Evolutionary conservation across 1,139 yeast genomes (phyloP).

Genomic region (Citeromyces hawaiiensis): DNA sequence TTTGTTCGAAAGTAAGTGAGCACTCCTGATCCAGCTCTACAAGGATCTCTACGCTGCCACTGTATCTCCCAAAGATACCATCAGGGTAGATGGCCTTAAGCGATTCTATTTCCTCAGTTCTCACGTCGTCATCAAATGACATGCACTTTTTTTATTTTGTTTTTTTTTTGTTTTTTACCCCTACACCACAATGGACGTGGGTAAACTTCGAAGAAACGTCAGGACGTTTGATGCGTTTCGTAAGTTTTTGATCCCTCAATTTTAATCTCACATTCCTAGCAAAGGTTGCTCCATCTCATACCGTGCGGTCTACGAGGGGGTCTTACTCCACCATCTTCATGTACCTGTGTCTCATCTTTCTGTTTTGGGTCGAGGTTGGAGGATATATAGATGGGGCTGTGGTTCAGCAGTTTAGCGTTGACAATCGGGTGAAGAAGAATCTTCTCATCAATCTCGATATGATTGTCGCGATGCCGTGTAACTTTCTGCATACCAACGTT

Average conservation of each 20-base stretch:
- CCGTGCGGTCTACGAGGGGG: conserved; percentile 64
- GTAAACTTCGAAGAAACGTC: conserved; percentile 10
- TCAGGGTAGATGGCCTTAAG: conserved; percentile 39
- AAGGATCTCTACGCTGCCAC: conserved; percentile 20
- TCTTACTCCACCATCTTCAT: conserved; percentile 64
- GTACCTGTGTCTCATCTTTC: conserved; percentile 42
- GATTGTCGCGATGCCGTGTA: conserved; percentile 78
- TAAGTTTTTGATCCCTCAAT: conserved; percentile 18
- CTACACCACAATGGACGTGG: not conserved
- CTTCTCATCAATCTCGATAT: conserved; percentile 68
- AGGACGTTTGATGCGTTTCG: conserved; percentile 80
- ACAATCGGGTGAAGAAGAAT: conserved; percentile 42
- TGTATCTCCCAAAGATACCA: conserved; percentile 8
- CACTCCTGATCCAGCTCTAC: conserved; percentile 15
- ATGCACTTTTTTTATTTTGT: not conserved
- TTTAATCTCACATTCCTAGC: conserved; percentile 22
- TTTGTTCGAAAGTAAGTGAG: conserved; percentile 4
- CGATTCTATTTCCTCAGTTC: conserved; percentile 30
- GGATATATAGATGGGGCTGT: conserved; percentile 74
- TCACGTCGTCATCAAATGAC: not conserved
- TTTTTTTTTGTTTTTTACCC: too few relatives aligned
- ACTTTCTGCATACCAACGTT: conserved; percentile 59
- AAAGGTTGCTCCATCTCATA: conserved; percentile 67
- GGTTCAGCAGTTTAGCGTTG: conserved; percentile 69
- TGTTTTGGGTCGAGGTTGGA: conserved; percentile 82